Conservation (phyloP, 2,329 filamentous ascomycete species). For the Rutstroemia sp. region DNA sequence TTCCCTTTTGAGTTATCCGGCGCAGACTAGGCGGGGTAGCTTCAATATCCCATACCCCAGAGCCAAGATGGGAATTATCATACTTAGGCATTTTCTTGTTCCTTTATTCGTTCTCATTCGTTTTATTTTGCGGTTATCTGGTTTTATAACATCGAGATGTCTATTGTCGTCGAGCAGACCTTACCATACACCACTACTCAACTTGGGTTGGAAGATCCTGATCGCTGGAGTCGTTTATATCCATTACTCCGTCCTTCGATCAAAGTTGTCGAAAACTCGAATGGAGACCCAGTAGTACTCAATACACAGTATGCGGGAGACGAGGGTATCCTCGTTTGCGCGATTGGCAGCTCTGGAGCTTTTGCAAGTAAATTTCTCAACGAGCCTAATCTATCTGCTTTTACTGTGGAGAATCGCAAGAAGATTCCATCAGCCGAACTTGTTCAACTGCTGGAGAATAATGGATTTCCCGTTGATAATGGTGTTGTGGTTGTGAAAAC, state of each 20-base stretch:
- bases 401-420: conserved; percentile 10
- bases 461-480: not conserved
- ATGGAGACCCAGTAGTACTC: conserved; percentile 13
- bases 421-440: not conserved
- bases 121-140: not conserved
- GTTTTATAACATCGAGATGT: conserved; percentile 12
- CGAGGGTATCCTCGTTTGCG: conserved; percentile 15
- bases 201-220: conserved; percentile 17
- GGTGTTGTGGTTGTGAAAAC: not conserved
- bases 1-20: conserved; percentile 13
- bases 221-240: conserved; percentile 20
- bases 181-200: conserved; percentile 17
- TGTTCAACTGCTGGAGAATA: not conserved
- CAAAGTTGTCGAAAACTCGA: conserved; percentile 12
- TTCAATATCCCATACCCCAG: not conserved
- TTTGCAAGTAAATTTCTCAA: conserved; percentile 22
- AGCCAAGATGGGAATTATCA: not conserved
- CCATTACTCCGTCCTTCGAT: conserved; percentile 22
- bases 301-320: conserved; percentile 13
- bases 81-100: not conserved
- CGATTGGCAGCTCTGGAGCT: conserved; percentile 14
- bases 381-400: conserved; percentile 17
- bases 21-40: not conserved
- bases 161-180: conserved; percentile 21
- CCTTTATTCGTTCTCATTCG: not conserved